Conservation (phyloP, 306 rosid genomes). For the Cicer yamashitae region DNA sequence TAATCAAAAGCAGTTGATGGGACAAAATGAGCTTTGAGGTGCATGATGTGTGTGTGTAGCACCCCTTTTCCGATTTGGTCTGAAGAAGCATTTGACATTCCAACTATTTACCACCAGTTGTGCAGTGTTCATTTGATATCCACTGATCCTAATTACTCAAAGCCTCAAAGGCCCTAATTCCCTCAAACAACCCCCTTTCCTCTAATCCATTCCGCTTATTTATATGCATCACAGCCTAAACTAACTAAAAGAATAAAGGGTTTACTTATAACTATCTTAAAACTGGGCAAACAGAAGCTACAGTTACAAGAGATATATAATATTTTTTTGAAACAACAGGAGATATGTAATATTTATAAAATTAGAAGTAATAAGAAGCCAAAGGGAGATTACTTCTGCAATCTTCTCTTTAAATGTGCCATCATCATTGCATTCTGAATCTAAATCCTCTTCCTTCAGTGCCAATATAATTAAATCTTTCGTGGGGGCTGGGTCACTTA, state of each 20-base stretch:
- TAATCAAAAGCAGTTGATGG: not conserved
- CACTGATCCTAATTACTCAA: not conserved
- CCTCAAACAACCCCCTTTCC: not conserved
- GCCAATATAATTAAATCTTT: constrained; percentile 81
- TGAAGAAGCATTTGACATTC: constrained; percentile 4
- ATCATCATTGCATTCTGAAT: constrained; percentile 59
- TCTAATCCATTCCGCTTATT: not conserved
- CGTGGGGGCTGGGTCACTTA: constrained; percentile 82
- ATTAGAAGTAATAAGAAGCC: constrained; percentile 29
- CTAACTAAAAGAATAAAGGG: constrained; percentile 12
- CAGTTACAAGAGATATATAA: constrained; percentile 18
- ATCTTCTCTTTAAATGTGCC: constrained; percentile 70
- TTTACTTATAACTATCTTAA: constrained; percentile 7
- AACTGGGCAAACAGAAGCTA: constrained; percentile 19
- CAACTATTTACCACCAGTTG: not conserved
- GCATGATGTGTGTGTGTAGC: not conserved
- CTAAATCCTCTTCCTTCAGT: constrained; percentile 76
- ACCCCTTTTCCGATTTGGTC: not conserved
- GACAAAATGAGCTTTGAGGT: not conserved
- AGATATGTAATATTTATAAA: not conserved
- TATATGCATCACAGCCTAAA: not conserved
- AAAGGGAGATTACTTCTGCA: constrained; percentile 72
- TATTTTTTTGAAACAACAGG: not conserved
- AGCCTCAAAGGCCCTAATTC: not conserved
- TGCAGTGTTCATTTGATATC: constrained; percentile 1